A percentile compares a stretch with the other conserved stretches of the same genome.
Evolutionary conservation across 2,329 filamentous ascomycete genomes (phyloP).

Genomic region (Aspergillus cejpii): DNA sequence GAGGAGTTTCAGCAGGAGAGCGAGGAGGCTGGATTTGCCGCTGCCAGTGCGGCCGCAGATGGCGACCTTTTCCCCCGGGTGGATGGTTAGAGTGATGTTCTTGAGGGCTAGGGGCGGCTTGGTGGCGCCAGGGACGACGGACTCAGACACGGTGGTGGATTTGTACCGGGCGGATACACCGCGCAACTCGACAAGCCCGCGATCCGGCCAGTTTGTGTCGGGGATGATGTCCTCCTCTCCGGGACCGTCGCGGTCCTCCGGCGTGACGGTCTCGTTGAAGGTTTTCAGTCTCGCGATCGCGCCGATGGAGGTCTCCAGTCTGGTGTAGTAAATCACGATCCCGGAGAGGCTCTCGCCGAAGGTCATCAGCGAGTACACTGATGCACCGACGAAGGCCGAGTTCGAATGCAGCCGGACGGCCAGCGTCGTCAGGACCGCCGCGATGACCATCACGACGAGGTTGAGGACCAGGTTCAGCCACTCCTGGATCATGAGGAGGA

Average conservation of each 20-base stretch:
- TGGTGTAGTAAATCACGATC: slow-evolving; percentile 9
- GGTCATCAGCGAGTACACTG: slow-evolving; percentile 6
- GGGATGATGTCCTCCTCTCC: slow-evolving; percentile 2
- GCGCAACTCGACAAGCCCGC: neutral
- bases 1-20: slow-evolving; percentile 38
- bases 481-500: slow-evolving; percentile 29
- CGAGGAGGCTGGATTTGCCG: slow-evolving; percentile 41
- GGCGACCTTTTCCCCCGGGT: neutral
- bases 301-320: slow-evolving; percentile 8
- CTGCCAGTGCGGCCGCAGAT: slow-evolving; percentile 18
- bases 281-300: slow-evolving; percentile 5
- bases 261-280: slow-evolving; percentile 4
- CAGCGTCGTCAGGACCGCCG: slow-evolving; percentile 33
- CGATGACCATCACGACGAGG: slow-evolving; percentile 34
- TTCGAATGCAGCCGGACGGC: slow-evolving; percentile 27
- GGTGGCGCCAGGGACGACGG: neutral
- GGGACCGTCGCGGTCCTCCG: neutral
- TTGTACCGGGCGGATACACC: neutral
- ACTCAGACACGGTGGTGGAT: neutral
- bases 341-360: slow-evolving; percentile 7
- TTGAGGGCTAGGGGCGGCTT: slow-evolving; percentile 1
- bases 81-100: neutral
- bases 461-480: slow-evolving; percentile 39
- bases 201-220: too few species aligned
- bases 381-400: slow-evolving; percentile 20